phyloP scores from a whole-genome alignment of 2,329 filamentous ascomycete species.

The Shiraia bambusicola region DNA sequence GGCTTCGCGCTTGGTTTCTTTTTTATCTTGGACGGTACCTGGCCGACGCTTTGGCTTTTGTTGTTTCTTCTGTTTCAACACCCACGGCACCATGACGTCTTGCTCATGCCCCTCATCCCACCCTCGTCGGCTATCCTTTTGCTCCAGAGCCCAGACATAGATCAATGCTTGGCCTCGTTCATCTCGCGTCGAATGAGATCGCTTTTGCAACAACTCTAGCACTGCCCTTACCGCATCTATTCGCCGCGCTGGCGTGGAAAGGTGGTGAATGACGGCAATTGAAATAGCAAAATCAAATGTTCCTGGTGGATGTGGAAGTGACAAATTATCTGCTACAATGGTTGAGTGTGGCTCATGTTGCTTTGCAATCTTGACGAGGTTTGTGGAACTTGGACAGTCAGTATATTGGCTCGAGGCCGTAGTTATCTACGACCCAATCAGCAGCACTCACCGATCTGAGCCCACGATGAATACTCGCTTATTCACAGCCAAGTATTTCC shows the following conservation, averaged over 20 bases:
- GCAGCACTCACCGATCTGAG: conserved; percentile 70
- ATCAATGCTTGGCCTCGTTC: conserved; percentile 68
- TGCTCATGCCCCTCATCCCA: conserved; percentile 84
- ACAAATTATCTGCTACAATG: conserved; percentile 77
- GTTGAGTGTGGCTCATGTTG: conserved; percentile 62
- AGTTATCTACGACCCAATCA: neutral
- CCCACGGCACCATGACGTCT: conserved; percentile 96
- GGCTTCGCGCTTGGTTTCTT: conserved; percentile 16
- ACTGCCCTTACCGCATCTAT: conserved; percentile 71
- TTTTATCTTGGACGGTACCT: conserved; percentile 8
- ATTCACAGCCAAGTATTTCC: conserved; percentile 88
- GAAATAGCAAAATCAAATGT: conserved; percentile 86
- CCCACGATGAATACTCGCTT: conserved; percentile 75
- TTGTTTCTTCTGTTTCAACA: conserved; percentile 57
- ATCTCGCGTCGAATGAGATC: neutral
- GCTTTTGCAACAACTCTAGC: conserved; percentile 61
- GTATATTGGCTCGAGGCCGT: neutral
- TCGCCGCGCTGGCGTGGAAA: conserved; percentile 75
- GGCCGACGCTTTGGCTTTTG: conserved; percentile 26
- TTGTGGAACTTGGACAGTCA: conserved; percentile 52
- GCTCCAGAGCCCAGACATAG: conserved; percentile 96
- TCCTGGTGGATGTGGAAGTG: conserved; percentile 70
- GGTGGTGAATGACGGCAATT: conserved; percentile 91
- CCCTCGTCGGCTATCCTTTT: conserved; percentile 79
- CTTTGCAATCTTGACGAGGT: conserved; percentile 59